These are phyloP conservation scores for Cardiospermum halicacabum DNA, from an alignment of 345 rosid genomes.

Conservation along the genomic window DNA sequence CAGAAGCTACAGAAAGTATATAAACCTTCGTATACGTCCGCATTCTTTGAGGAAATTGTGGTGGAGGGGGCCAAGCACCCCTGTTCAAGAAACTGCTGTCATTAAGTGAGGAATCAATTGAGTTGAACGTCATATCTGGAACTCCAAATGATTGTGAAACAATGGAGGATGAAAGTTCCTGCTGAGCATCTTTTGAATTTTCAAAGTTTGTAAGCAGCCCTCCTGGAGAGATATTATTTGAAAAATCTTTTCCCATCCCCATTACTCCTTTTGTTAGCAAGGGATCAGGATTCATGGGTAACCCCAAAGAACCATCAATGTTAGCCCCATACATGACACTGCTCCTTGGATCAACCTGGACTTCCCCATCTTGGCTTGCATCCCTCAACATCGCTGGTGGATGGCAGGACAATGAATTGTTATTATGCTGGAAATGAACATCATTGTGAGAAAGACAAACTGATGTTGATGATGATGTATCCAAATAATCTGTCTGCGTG, in stretches of 20 bases:
- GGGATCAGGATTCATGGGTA: conserved; percentile 36
- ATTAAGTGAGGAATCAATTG: conserved; percentile 50
- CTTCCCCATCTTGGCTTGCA: conserved; percentile 47
- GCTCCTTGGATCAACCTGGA: conserved; percentile 42
- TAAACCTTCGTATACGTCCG: conserved; percentile 66
- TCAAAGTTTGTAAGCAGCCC: conserved; percentile 38
- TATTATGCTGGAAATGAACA: conserved; percentile 42
- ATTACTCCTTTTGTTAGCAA: conserved; percentile 35
- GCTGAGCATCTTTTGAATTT: conserved; percentile 48
- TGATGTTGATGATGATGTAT: conserved; percentile 71
- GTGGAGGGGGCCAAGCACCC: conserved; percentile 43
- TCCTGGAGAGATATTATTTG: conserved; percentile 41
- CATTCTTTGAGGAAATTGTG: conserved; percentile 46
- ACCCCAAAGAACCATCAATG: conserved; percentile 30
- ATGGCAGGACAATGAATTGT: conserved; percentile 35
- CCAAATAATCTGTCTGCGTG: conserved; percentile 52
- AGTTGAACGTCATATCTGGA: conserved; percentile 46
- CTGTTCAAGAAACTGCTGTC: conserved; percentile 40
- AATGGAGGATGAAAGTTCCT: conserved; percentile 56
- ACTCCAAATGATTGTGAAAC: conserved; percentile 68
- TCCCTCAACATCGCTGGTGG: conserved; percentile 44
- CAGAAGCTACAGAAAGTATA: conserved; percentile 4
- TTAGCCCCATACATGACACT: conserved; percentile 30
- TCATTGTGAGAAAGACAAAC: conserved; percentile 58
- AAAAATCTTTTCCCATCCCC: conserved; percentile 44